These are phyloP conservation scores for Metschnikowia hibisci DNA, from an alignment of 805 yeast genomes.

Conservation along the genomic window DNA sequence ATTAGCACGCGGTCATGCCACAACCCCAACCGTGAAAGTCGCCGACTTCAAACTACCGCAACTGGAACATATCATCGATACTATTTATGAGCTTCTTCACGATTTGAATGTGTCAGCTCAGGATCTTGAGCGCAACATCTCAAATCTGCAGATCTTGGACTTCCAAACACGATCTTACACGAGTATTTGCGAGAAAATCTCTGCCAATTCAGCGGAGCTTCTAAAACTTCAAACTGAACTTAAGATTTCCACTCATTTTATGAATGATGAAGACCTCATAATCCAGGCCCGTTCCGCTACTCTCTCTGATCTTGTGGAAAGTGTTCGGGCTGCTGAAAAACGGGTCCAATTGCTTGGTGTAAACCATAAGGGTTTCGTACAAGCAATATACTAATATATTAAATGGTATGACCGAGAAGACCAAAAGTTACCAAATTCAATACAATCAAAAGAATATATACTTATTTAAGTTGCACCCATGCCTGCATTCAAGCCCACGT, in stretches of 20 bases:
- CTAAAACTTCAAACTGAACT: constrained; percentile 18
- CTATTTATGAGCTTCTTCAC: constrained; percentile 18
- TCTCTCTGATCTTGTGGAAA: constrained; percentile 25
- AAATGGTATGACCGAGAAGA: no score
- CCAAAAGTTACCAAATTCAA: no score
- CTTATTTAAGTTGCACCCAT: neutral
- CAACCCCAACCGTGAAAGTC: neutral
- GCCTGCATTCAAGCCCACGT: neutral
- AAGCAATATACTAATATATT: no score
- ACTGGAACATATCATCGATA: constrained; percentile 16
- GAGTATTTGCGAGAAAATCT: neutral
- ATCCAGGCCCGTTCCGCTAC: constrained; percentile 18
- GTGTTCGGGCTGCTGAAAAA: constrained; percentile 10
- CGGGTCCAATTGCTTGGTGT: constrained; percentile 3
- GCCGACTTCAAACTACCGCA: constrained; percentile 10
- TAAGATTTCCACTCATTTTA: constrained; percentile 6
- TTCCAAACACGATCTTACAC: constrained; percentile 1
- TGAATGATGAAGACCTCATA: constrained; percentile 18
- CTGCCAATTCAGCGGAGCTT: constrained; percentile 5
- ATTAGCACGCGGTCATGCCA: neutral
- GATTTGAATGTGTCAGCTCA: constrained; percentile 12
- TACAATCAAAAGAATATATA: no score
- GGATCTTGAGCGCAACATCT: neutral
- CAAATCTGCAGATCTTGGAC: constrained; percentile 5
- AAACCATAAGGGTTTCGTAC: no score